Base-by-base conservation (phyloP, 371 early-diverging fungal species). In the Mucor sp. region DNA sequence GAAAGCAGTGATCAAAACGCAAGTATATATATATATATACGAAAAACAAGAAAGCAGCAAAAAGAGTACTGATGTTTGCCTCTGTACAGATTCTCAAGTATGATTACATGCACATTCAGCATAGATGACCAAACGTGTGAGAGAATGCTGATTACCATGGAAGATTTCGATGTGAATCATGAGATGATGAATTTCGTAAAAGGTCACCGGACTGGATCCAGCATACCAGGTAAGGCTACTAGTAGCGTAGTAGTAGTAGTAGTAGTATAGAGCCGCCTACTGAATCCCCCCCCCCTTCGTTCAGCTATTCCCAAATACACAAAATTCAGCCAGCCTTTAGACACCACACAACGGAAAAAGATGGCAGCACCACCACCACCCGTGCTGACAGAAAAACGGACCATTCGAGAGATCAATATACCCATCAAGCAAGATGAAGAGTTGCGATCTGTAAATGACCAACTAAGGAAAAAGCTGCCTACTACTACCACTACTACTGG, bases 1-100 rank as follows among this genome's bases (percentile, higher is more conserved):
- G 3, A 67, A 58, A 62, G 62, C 62, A 33, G 44, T 67, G 6
- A 35, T 61, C 11, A 62, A 57, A 23, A 67, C 62, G 48, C 44
- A 56, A 17, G 43, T 43, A 15, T 11, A 17, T 5, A 0, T 12
- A 4, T n/a, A n/a, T n/a, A n/a, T n/a, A n/a, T n/a, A n/a, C n/a
- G n/a, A n/a, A n/a, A 30, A 6, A 33, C 33, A 33, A 33, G 33
- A 9, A 6, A 11, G 17, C 30, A 47, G 17, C 1, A 19, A 28
- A 15, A 23, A 21, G 6, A 6, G 21, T 39, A 30, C 4, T 30
- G 15, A 15, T 65, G 47, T 23, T 30, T 43, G 14, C 28, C 28
- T 23, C 56, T 43, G 37, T 44, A 6, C 6, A 30, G 62, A 62
- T 47, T 62, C 57, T 32, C 62, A 58, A 44, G 62, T 67, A 57